Evolutionary conservation across 2,329 filamentous ascomycete genomes (phyloP).

Genomic region (Hypoxylon sp.): DNA sequence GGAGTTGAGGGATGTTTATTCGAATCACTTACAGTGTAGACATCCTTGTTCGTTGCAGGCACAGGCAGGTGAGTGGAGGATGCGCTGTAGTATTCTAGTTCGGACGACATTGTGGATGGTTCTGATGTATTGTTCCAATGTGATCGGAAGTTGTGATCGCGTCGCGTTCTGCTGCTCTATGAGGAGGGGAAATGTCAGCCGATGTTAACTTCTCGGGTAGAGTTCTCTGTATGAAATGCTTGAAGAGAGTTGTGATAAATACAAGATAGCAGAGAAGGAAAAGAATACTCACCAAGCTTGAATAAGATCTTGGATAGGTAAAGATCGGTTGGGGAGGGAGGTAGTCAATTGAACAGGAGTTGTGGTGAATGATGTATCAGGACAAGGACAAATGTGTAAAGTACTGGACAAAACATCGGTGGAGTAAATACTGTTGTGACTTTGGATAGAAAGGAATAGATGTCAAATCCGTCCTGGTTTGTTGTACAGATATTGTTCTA

Average conservation of each 20-base stretch:
- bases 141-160: not conserved
- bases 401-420: no score
- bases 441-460: not conserved
- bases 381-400: no score
- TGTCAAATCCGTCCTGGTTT: not conserved
- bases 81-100: not conserved
- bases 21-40: not conserved
- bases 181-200: not conserved
- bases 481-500: not conserved
- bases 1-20: not conserved
- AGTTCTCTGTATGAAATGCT: not conserved
- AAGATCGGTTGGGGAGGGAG: not conserved
- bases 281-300: not conserved
- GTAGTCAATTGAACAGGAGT: not conserved
- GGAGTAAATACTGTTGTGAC: no score
- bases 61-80: not conserved
- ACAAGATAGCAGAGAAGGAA: not conserved
- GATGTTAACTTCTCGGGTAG: not conserved
- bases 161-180: not conserved
- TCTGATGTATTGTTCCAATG: not conserved
- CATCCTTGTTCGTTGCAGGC: not conserved
- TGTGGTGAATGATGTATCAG: no score
- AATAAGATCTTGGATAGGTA: not conserved
- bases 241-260: not conserved
- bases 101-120: not conserved